These are phyloP conservation scores for Yamadazyma jaroonii DNA, from an alignment of 1,139 yeast genomes.

Conservation along the genomic window DNA sequence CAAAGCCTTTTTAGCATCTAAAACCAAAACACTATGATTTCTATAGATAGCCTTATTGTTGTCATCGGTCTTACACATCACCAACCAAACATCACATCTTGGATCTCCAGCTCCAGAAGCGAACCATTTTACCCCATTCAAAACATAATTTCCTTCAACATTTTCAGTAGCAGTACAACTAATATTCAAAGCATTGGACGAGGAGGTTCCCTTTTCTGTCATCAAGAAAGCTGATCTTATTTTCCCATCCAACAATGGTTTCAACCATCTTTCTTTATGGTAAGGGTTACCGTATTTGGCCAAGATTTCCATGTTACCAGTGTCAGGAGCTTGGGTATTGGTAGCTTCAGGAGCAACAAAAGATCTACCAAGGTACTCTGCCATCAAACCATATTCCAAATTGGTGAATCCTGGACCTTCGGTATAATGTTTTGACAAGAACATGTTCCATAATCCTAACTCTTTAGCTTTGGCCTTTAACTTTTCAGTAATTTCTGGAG, in stretches of 20 bases:
- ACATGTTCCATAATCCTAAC: slow-evolving; percentile 65
- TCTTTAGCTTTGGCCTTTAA: slow-evolving; percentile 55
- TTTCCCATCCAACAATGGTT: slow-evolving; percentile 56
- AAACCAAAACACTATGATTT: slow-evolving; percentile 60
- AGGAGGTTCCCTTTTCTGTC: slow-evolving; percentile 67
- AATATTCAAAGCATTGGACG: slow-evolving; percentile 68
- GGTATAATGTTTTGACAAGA: slow-evolving; percentile 52
- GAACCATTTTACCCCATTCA: slow-evolving; percentile 74
- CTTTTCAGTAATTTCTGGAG: slow-evolving; percentile 52
- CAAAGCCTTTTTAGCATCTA: slow-evolving; percentile 53
- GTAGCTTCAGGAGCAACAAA: slow-evolving; percentile 61
- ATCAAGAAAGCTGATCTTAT: slow-evolving; percentile 67
- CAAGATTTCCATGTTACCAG: slow-evolving; percentile 73
- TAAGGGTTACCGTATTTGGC: slow-evolving; percentile 55
- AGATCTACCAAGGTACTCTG: slow-evolving; percentile 61
- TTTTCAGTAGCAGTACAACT: slow-evolving; percentile 47
- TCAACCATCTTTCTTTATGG: slow-evolving; percentile 55
- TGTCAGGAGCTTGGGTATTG: slow-evolving; percentile 67
- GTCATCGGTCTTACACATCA: slow-evolving; percentile 62
- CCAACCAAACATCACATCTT: slow-evolving; percentile 57
- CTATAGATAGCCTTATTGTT: slow-evolving; percentile 33
- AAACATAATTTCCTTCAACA: slow-evolving; percentile 47
- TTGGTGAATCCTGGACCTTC: slow-evolving; percentile 68
- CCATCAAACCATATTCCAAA: slow-evolving; percentile 70
- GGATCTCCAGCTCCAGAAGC: slow-evolving; percentile 79